A percentile compares a stretch with the other conserved stretches of the same genome.
Conservation (phyloP, 1,284 basidiomycete genomes). For the Trichosporon sp. region DNA sequence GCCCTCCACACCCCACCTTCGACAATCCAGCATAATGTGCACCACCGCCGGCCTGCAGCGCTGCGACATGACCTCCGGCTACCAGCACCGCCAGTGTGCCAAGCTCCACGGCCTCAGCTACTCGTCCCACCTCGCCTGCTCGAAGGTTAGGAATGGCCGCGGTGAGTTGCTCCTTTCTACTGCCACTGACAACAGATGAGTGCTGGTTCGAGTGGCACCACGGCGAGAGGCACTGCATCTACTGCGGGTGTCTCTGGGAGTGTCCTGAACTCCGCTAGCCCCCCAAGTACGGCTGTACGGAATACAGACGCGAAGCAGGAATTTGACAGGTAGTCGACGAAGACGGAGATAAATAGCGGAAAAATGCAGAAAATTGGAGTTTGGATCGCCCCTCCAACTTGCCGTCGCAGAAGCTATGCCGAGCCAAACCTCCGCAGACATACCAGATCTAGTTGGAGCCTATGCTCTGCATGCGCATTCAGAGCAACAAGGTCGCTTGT, state of each 20-base stretch:
- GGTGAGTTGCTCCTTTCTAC: neutral
- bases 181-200: neutral
- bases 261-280: neutral
- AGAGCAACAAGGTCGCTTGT: no score
- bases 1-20: no score
- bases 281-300: neutral
- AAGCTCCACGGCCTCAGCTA: neutral
- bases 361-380: no score
- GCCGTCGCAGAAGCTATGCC: no score
- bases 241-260: neutral
- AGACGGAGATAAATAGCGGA: no score
- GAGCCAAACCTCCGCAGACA: no score
- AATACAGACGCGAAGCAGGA: no score
- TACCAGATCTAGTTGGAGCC: no score
- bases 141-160: neutral
- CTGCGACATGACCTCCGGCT: neutral
- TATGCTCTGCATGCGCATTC: no score
- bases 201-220: conserved; percentile 13
- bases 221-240: neutral
- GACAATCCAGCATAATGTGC: no score
- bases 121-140: neutral
- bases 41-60: neutral
- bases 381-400: no score
- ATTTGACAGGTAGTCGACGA: no score
- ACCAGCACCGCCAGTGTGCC: neutral